These are phyloP conservation scores for Acanthamoeba lenticulata DNA, from an alignment of 208 protist genomes.

Conservation along the genomic window DNA sequence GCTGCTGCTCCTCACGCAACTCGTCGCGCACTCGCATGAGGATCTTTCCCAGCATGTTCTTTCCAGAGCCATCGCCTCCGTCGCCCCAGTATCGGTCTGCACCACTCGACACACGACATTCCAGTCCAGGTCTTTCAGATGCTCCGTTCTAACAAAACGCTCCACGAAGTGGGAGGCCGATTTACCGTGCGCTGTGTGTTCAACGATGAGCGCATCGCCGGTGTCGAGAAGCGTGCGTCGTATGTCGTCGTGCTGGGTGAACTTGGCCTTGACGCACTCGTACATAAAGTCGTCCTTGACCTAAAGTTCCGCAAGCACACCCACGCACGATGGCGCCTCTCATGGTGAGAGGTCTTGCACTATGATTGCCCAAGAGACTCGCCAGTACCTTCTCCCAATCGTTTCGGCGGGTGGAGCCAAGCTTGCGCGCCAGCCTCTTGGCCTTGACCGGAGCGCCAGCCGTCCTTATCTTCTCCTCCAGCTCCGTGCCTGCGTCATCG, in stretches of 20 bases:
- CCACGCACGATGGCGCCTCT: neutral
- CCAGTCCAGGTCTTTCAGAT: too few species aligned
- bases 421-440: neutral
- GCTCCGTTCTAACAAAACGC: too few species aligned
- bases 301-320: neutral
- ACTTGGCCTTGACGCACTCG: conserved; percentile 22
- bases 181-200: conserved; percentile 46
- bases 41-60: too few species aligned
- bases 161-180: too few species aligned
- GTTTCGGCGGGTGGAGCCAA: neutral
- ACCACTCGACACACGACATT: too few species aligned
- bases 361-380: neutral
- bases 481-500: neutral
- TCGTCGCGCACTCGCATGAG: too few species aligned
- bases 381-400: conserved; percentile 42
- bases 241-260: conserved; percentile 60
- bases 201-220: conserved; percentile 2
- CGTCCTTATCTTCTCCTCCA: conserved; percentile 10
- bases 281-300: conserved; percentile 63
- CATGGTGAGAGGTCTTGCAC: too few species aligned
- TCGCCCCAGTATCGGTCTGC: too few species aligned
- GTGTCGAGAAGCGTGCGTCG: conserved; percentile 9
- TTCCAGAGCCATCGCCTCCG: too few species aligned
- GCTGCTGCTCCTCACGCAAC: too few species aligned
- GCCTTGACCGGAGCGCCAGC: neutral